Conservation (phyloP, 768 basidiomycete genomes). For the Boletus rubropictus region DNA sequence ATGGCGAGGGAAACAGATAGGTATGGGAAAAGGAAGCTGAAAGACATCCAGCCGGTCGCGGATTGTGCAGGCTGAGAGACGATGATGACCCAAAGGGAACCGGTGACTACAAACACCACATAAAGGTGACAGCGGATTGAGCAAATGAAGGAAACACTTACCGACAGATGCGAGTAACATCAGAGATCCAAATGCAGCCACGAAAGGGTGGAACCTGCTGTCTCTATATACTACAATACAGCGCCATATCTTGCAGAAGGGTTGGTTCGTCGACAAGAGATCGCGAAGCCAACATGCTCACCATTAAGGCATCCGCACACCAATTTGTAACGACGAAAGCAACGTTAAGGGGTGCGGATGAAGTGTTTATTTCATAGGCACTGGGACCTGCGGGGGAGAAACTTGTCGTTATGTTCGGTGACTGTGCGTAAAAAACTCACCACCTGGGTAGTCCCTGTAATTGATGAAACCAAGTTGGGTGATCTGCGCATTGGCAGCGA, state of each 20-base stretch:
- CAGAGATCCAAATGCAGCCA: conserved; percentile 14
- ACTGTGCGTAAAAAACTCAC: conserved; percentile 7
- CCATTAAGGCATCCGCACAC: conserved; percentile 30
- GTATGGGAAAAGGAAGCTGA: conserved; percentile 30
- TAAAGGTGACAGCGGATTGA: background rate
- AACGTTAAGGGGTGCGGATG: conserved; percentile 24
- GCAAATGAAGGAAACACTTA: background rate
- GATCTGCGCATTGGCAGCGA: conserved; percentile 18
- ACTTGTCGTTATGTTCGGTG: background rate
- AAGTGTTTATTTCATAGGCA: conserved; percentile 19
- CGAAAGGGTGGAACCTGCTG: conserved; percentile 15
- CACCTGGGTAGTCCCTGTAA: conserved; percentile 29
- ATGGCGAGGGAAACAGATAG: conserved; percentile 30
- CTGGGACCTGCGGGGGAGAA: conserved; percentile 17
- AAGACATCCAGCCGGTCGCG: conserved; percentile 26
- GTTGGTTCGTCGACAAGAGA: background rate
- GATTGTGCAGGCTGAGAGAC: conserved; percentile 22
- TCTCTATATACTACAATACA: conserved; percentile 30
- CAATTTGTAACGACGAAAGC: conserved; percentile 30
- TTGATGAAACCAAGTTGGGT: conserved; percentile 29
- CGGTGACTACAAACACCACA: conserved; percentile 17
- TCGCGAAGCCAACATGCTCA: conserved; percentile 1
- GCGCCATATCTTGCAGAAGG: conserved; percentile 25
- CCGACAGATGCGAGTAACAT: conserved; percentile 25
- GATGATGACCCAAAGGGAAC: conserved; percentile 26